Evolutionary conservation across 2,329 filamentous ascomycete species (phyloP).

Genomic region (Ophiostoma ulmi): DNA sequence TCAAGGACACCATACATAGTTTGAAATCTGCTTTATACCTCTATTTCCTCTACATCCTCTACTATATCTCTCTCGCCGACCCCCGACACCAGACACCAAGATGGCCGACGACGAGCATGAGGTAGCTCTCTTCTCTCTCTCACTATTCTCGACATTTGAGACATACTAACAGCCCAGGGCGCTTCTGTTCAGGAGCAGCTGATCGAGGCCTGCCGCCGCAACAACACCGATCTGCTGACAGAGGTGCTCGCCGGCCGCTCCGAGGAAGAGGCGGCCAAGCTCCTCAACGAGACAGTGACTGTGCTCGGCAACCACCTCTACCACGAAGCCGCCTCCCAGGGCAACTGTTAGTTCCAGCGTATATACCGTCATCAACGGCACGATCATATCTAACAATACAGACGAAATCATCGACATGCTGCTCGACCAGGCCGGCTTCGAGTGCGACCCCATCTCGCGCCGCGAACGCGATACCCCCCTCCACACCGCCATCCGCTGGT

Average conservation of each 20-base stretch:
- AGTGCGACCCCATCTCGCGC: constrained; percentile 73
- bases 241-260: constrained; percentile 62
- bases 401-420: constrained; percentile 77
- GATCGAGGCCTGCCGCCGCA: constrained; percentile 86
- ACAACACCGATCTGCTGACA: constrained; percentile 80
- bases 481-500: constrained; percentile 71
- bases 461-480: constrained; percentile 72
- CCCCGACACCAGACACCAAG: background rate
- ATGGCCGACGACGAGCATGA: constrained; percentile 33
- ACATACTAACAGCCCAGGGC: constrained; percentile 51
- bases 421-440: constrained; percentile 76
- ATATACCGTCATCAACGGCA: background rate
- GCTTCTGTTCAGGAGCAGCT: constrained; percentile 80
- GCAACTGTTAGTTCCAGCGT: constrained; percentile 59
- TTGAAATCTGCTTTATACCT: background rate
- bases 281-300: constrained; percentile 82
- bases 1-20: background rate
- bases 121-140: constrained; percentile 27
- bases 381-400: constrained; percentile 32
- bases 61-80: background rate
- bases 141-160: background rate
- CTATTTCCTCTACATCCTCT: background rate
- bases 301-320: constrained; percentile 83
- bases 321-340: constrained; percentile 79
- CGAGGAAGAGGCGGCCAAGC: constrained; percentile 62